Evolutionary conservation across 495 filamentous ascomycete species (phyloP).

Genomic region (Xylaria sp.): DNA sequence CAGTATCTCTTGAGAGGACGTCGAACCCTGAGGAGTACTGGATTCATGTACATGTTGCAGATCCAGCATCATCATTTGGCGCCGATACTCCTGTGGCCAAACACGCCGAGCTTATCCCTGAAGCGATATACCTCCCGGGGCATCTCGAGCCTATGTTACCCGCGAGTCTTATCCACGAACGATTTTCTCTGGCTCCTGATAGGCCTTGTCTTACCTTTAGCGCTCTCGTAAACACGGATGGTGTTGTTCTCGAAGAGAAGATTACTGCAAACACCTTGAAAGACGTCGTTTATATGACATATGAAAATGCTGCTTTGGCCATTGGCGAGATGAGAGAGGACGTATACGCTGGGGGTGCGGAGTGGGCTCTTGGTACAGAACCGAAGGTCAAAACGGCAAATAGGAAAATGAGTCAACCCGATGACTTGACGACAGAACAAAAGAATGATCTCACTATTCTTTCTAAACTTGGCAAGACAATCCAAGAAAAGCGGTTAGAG

Average conservation of each 20-base stretch:
- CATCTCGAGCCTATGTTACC: constrained; percentile 79
- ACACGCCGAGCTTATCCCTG: constrained; percentile 67
- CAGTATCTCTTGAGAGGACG: constrained; percentile 76
- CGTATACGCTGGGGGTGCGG: constrained; percentile 14
- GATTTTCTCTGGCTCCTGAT: constrained; percentile 73
- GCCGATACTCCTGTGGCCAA: constrained; percentile 64
- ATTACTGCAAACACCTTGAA: constrained; percentile 72
- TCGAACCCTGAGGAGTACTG: constrained; percentile 68
- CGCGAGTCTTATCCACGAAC: constrained; percentile 55
- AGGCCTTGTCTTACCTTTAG: constrained; percentile 84
- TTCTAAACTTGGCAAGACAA: constrained; percentile 43
- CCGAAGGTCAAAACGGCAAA: constrained; percentile 31
- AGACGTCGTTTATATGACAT: constrained; percentile 78
- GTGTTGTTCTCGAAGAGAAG: constrained; percentile 71
- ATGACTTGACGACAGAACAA: constrained; percentile 42
- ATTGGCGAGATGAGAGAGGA: constrained; percentile 48
- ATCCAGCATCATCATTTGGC: constrained; percentile 82
- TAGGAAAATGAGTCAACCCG: constrained; percentile 45
- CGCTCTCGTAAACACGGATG: constrained; percentile 66
- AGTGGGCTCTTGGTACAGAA: constrained; percentile 42
- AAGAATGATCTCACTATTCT: constrained; percentile 44
- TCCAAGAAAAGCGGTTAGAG: constrained; percentile 43
- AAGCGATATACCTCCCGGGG: constrained; percentile 79
- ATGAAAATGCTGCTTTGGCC: constrained; percentile 58
- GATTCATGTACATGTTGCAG: constrained; percentile 92